Evolutionary conservation across 805 yeast genomes (phyloP).

Genomic region (Tanozyma kutaoensis): DNA sequence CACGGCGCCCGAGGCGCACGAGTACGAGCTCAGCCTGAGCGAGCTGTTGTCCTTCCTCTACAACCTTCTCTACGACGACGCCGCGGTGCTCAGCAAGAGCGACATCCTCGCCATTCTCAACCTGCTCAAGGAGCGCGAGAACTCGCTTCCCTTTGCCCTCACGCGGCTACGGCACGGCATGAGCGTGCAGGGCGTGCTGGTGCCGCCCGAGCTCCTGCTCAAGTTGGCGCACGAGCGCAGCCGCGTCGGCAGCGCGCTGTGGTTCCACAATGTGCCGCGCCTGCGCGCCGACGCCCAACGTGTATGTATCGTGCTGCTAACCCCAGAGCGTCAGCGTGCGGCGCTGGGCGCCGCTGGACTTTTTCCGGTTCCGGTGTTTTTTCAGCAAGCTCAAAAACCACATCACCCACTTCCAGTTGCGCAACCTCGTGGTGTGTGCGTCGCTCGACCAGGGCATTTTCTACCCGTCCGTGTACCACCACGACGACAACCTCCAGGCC

Average conservation of each 20-base stretch:
- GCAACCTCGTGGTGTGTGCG: conserved; percentile 33
- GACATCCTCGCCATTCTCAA: conserved; percentile 23
- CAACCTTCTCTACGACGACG: conserved; percentile 23
- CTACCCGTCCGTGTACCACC: conserved; percentile 23
- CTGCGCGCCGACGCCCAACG: conserved; percentile 18
- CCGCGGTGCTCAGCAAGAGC: conserved; percentile 16
- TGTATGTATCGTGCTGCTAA: conserved; percentile 12
- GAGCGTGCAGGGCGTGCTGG: conserved; percentile 23
- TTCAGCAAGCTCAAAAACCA: conserved; percentile 32
- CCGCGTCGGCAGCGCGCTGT: conserved; percentile 19
- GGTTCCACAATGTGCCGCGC: conserved; percentile 24
- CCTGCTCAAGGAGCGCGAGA: conserved; percentile 22
- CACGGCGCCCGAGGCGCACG: conserved; percentile 5
- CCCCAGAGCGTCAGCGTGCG: background rate
- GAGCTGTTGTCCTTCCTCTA: conserved; percentile 27
- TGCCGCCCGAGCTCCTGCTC: conserved; percentile 19
- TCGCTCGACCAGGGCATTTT: conserved; percentile 21
- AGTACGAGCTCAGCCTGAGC: conserved; percentile 25
- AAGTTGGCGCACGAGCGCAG: conserved; percentile 19
- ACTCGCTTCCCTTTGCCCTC: conserved; percentile 18
- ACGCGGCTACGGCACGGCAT: too few species aligned
- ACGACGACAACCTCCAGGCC: conserved; percentile 15
- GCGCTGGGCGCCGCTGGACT: conserved; percentile 7
- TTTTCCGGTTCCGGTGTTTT: conserved; percentile 24
- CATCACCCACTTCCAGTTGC: conserved; percentile 43